Evolutionary conservation across 371 early-diverging fungal species (phyloP).

Genomic region (Basidiobolus meristosporus): DNA sequence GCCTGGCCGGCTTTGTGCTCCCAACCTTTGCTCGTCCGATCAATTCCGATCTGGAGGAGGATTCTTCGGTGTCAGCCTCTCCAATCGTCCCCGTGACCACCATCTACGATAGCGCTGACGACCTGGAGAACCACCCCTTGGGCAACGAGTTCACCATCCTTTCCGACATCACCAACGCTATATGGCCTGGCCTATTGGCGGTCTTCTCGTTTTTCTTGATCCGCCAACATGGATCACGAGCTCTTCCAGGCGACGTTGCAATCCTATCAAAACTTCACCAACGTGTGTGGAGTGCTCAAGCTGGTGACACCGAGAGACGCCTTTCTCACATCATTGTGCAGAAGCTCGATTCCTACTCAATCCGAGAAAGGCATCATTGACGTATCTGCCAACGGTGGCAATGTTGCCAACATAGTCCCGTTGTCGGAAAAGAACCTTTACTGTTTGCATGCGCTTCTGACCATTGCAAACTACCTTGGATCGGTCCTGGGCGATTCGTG

Average conservation of each 20-base stretch:
- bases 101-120: neutral
- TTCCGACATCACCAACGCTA: slow-evolving; percentile 58
- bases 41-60: slow-evolving; percentile 5
- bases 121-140: slow-evolving; percentile 9
- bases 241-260: slow-evolving; percentile 54
- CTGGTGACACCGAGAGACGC: slow-evolving; percentile 67
- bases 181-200: slow-evolving; percentile 72
- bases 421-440: slow-evolving; percentile 60
- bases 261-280: slow-evolving; percentile 57
- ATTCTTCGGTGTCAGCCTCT: neutral
- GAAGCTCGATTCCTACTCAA: slow-evolving; percentile 38
- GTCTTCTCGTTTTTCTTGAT: slow-evolving; percentile 58
- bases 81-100: neutral
- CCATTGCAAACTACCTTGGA: slow-evolving; percentile 52
- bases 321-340: slow-evolving; percentile 66
- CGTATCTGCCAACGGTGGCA: neutral
- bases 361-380: slow-evolving; percentile 5
- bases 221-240: slow-evolving; percentile 62
- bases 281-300: slow-evolving; percentile 65
- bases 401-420: too few species aligned
- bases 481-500: slow-evolving; percentile 62
- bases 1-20: slow-evolving; percentile 40
- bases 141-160: slow-evolving; percentile 40
- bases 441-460: slow-evolving; percentile 52
- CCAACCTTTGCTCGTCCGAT: slow-evolving; percentile 26